These are phyloP conservation scores for Populus deltoides DNA, from an alignment of 345 rosid genomes.

Conservation along the genomic window DNA sequence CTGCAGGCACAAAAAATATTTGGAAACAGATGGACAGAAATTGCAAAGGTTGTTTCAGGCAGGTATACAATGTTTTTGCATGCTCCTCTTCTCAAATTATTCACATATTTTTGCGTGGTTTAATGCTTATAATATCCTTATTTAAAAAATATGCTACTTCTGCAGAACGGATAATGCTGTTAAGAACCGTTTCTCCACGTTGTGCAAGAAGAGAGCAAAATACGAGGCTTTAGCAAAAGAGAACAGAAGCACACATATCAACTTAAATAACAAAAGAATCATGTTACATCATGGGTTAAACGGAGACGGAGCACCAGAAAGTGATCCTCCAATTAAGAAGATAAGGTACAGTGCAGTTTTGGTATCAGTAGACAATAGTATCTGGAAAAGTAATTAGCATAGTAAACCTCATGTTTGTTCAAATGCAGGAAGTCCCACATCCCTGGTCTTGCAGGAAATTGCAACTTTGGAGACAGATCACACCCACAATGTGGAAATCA, in stretches of 20 bases:
- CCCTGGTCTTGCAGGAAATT: conserved; percentile 40
- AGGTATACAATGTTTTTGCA: conserved; percentile 50
- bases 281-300: conserved; percentile 41
- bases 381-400: neutral
- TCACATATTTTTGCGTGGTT: neutral
- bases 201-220: conserved; percentile 97
- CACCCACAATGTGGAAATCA: conserved; percentile 47
- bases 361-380: neutral
- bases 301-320: conserved; percentile 41
- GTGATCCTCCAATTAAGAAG: conserved; percentile 48
- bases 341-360: conserved; percentile 39
- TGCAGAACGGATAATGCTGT: conserved; percentile 97
- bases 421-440: conserved; percentile 67
- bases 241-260: conserved; percentile 48
- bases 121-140: neutral
- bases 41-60: conserved; percentile 98
- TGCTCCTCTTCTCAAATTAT: neutral
- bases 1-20: conserved; percentile 86
- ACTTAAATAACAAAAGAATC: conserved; percentile 69
- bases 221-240: conserved; percentile 86
- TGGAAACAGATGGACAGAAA: conserved; percentile 99
- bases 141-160: conserved; percentile 14
- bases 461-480: conserved; percentile 46
- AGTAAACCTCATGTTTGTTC: conserved; percentile 7
- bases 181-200: conserved; percentile 91